phyloP scores from a whole-genome alignment of 2,329 filamentous ascomycete species.

The Trichoderma polysporum region DNA sequence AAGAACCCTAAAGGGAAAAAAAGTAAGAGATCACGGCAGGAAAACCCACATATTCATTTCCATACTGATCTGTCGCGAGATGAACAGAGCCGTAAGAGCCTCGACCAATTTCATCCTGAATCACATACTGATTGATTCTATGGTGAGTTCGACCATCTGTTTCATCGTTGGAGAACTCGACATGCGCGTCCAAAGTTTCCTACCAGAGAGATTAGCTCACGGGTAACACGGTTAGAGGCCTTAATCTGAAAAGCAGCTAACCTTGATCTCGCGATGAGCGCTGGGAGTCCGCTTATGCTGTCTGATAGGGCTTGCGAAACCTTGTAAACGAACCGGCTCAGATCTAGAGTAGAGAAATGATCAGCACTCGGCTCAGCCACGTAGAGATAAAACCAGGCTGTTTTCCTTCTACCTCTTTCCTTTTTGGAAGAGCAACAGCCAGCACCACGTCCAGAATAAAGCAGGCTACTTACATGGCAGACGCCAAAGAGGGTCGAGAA shows the following conservation, averaged over 20 bases:
- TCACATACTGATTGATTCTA: constrained; percentile 90
- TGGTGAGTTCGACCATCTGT: constrained; percentile 78
- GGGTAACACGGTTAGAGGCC: background rate
- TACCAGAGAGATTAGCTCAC: constrained; percentile 36
- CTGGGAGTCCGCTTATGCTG: constrained; percentile 60
- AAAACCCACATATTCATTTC: constrained; percentile 79
- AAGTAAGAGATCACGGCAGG: background rate
- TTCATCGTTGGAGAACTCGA: constrained; percentile 82
- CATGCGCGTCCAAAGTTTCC: constrained; percentile 90
- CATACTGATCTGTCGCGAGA: constrained; percentile 84
- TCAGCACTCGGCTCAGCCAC: background rate
- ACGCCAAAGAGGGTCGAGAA: constrained; percentile 10
- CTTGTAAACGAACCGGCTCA: constrained; percentile 40
- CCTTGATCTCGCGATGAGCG: constrained; percentile 58
- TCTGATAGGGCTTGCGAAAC: constrained; percentile 54
- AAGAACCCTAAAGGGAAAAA: background rate
- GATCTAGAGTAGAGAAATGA: constrained; percentile 36
- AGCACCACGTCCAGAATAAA: background rate
- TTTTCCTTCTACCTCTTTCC: background rate
- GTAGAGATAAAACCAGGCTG: background rate
- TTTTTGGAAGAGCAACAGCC: background rate
- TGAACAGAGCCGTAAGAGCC: constrained; percentile 96
- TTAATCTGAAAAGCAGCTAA: constrained; percentile 27
- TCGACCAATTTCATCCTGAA: constrained; percentile 92
- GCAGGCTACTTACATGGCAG: constrained; percentile 39